Percentiles rank a stretch among this genome's conserved stretches.
phyloP scores from a whole-genome alignment of 106 monocot genomes.

The Iris macrosiphon region DNA sequence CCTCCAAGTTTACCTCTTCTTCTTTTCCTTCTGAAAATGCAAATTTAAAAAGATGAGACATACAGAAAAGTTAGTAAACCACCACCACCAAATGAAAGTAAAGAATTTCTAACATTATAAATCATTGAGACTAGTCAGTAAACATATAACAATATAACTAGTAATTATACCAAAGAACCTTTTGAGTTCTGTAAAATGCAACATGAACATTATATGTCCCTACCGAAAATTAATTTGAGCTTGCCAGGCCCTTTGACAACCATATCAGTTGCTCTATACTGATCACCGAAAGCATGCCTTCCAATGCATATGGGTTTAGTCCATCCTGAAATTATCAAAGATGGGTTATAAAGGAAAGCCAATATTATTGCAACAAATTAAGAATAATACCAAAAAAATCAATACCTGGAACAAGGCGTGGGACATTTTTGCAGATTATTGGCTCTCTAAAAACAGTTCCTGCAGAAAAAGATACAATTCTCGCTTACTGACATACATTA shows the following conservation, averaged over 20 bases:
- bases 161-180: too few relatives aligned
- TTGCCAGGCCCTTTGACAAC: conserved; percentile 94
- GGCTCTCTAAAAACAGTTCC: conserved; percentile 99
- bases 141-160: too few relatives aligned
- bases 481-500: background rate
- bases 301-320: conserved; percentile 97
- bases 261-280: conserved; percentile 88
- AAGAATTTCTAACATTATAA: too few relatives aligned
- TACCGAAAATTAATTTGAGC: conserved; percentile 91
- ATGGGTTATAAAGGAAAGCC: background rate
- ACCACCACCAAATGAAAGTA: too few relatives aligned
- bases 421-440: conserved; percentile 88
- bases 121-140: too few relatives aligned
- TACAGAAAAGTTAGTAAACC: background rate
- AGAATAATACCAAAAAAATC: background rate
- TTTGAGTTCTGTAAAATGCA: background rate
- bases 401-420: conserved; percentile 86
- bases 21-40: conserved; percentile 69
- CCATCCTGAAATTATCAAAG: conserved; percentile 54
- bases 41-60: background rate
- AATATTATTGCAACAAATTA: background rate
- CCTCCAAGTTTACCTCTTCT: conserved; percentile 63
- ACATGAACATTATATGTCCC: conserved; percentile 1
- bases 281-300: conserved; percentile 99
- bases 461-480: conserved; percentile 16